Evolutionary conservation across 495 filamentous ascomycete species (phyloP), one percentile per base, ranked within the genome.

Genomic region (Chaetomium fimeti): DNA sequence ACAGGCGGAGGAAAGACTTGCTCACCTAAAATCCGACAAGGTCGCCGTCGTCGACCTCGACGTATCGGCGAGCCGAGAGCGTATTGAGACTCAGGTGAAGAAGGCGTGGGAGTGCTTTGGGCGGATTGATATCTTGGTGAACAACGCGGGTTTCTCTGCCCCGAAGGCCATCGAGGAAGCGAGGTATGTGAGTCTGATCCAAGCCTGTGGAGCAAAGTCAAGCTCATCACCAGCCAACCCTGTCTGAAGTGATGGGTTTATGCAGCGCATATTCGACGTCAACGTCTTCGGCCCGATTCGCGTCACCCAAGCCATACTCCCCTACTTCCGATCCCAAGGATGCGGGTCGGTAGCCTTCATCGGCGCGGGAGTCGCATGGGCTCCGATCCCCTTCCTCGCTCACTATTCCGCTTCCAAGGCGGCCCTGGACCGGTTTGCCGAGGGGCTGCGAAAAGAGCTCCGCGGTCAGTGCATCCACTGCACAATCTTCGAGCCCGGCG

Each of bases 1-100:
- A 48, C 45, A 18, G n/a, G 18, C 45, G n/a, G 45, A 48, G 45
- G 16, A 48, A 48, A 48, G 45, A n/a, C 45, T 48, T 48, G 45
- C 45, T 9, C 16, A n/a, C 12, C n/a, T 48, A 2, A 20, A 3
- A 20, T 20, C n/a, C 45, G 45, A 48, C 15, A 48, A 24, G 3
- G 18, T 48, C 1, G 45, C 18, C 18, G 45, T 48, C 45, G n/a
- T 48, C 4, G 45, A 48, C 45, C 45, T 48, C 8, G 45, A 48
- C 5, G n/a, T 48, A 48, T 48, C 45, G 45, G 45, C n/a, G 45
- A 48, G 45, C 11, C 45, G 45, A 24, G 45, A 48, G 45, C 15
- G 3, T 12, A 20, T 48, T 9, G 45, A 48, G 45, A 9, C 18
- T 3, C 16, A 48, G 45, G 45, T 48, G 45, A 48, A 48, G 45